Percentiles rank a stretch among this genome's conserved stretches.
These are phyloP conservation scores for Penicillium cataractarum DNA, from an alignment of 495 filamentous ascomycete species.

Conservation along the genomic window DNA sequence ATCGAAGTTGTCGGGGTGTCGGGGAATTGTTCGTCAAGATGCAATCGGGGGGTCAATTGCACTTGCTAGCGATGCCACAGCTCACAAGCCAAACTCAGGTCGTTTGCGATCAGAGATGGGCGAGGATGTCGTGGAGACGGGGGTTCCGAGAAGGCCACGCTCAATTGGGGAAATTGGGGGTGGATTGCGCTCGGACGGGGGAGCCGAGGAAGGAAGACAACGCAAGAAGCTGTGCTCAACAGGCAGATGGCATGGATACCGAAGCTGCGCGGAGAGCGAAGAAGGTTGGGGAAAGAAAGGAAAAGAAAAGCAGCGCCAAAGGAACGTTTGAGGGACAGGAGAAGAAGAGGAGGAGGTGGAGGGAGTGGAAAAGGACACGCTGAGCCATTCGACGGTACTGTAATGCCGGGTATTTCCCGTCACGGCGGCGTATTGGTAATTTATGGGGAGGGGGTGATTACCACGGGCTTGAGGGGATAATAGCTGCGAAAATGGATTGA, in stretches of 20 bases:
- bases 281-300: conserved; percentile 10
- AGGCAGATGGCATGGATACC: conserved; percentile 10
- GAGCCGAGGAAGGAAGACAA: conserved; percentile 13
- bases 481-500: no score
- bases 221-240: conserved; percentile 11
- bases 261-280: conserved; percentile 9
- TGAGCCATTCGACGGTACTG: conserved; percentile 26
- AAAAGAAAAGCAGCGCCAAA: conserved; percentile 21
- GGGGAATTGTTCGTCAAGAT: conserved; percentile 6
- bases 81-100: not conserved
- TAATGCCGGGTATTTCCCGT: conserved; percentile 9
- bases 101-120: not conserved
- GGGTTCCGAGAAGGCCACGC: conserved; percentile 9
- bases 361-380: conserved; percentile 38
- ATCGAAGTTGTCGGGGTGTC: conserved; percentile 14
- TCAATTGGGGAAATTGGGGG: conserved; percentile 8
- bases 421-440: not conserved
- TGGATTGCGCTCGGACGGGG: conserved; percentile 18
- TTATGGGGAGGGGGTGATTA: not conserved
- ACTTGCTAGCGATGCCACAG: not conserved
- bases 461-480: not conserved
- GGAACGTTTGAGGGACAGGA: conserved; percentile 26
- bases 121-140: conserved; percentile 14
- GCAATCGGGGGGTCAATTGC: conserved; percentile 1
- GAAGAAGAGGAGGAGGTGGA: conserved; percentile 18